Evolutionary conservation across 305 asterid genomes (phyloP).

Genomic region (Nicotiana rustica): DNA sequence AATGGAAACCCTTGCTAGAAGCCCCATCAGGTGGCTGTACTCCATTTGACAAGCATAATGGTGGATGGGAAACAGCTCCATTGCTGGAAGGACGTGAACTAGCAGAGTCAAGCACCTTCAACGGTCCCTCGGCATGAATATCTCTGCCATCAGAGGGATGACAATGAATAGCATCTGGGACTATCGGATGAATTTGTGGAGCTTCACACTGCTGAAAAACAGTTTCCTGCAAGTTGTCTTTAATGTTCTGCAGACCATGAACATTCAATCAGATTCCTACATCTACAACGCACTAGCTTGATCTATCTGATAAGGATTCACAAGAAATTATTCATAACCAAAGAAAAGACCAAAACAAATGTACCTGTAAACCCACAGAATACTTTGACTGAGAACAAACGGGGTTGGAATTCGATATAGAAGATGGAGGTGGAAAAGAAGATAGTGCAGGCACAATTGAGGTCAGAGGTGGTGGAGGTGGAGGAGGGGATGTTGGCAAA

Average conservation of each 20-base stretch:
- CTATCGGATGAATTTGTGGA: conserved; percentile 35
- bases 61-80: conserved; percentile 51
- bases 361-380: conserved; percentile 63
- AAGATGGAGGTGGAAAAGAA: conserved; percentile 49
- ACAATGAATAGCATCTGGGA: conserved; percentile 39
- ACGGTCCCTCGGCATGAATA: conserved; percentile 46
- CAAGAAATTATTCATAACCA: neutral
- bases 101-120: conserved; percentile 51
- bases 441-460: conserved; percentile 43
- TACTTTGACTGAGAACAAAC: conserved; percentile 49
- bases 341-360: conserved; percentile 8
- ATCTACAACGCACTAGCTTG: neutral
- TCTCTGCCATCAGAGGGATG: conserved; percentile 42
- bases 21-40: conserved; percentile 54
- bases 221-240: conserved; percentile 40
- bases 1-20: conserved; percentile 64
- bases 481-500: conserved; percentile 56
- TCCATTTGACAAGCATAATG: conserved; percentile 53
- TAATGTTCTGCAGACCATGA: conserved; percentile 43
- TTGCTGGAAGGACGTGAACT: conserved; percentile 52
- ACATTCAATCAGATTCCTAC: neutral
- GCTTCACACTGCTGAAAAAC: conserved; percentile 38
- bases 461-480: conserved; percentile 49
- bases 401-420: conserved; percentile 45
- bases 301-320: neutral